phyloP scores from a whole-genome alignment of 2,329 filamentous ascomycete species.

The Calonectria naviculata region DNA sequence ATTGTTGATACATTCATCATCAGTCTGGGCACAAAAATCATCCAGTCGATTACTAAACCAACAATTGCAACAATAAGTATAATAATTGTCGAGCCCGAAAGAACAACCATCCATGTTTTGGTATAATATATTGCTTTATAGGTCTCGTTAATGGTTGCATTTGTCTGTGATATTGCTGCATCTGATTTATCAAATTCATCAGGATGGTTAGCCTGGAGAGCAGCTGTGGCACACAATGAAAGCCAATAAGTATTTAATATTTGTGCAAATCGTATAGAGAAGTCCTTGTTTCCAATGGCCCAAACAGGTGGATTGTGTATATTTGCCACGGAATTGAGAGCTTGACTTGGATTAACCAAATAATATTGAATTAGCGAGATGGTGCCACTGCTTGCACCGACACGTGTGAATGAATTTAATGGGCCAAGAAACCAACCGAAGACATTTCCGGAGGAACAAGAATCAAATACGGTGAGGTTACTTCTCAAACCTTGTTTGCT shows the following conservation, averaged over 20 bases:
- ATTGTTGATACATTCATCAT: constrained; percentile 16
- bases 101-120: not conserved
- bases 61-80: not conserved
- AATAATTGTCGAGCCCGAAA: not conserved
- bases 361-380: not conserved
- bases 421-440: not conserved
- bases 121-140: not conserved
- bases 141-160: not conserved
- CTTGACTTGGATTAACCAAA: not conserved
- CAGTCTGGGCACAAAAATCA: constrained; percentile 8
- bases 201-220: not conserved
- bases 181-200: not conserved
- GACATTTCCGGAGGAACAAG: not conserved
- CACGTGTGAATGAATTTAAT: not conserved
- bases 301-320: not conserved
- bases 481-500: not conserved
- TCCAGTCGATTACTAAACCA: not conserved
- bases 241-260: constrained; percentile 8
- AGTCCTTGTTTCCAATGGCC: not conserved
- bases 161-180: not conserved
- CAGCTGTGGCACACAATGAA: not conserved
- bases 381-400: not conserved
- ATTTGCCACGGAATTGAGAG: not conserved
- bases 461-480: not conserved
- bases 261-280: not conserved